A percentile compares a stretch with the other conserved stretches of the same genome.
These are phyloP conservation scores for Zasmidium citrigriseum DNA, from an alignment of 2,329 filamentous ascomycete species.

Conservation along the genomic window DNA sequence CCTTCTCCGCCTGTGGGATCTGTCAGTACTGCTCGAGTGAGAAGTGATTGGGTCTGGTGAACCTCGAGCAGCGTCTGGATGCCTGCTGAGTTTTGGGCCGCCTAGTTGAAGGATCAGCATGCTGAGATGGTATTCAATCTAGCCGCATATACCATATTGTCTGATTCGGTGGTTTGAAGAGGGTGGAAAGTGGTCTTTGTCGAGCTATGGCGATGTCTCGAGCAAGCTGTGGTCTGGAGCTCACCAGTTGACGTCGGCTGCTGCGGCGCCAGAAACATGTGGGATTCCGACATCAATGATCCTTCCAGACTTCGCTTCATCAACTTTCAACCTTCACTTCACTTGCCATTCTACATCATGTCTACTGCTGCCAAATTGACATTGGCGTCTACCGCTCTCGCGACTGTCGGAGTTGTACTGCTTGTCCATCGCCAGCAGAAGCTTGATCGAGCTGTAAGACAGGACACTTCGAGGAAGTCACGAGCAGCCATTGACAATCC, in stretches of 20 bases:
- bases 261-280: slow-evolving; percentile 5
- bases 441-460: slow-evolving; percentile 73
- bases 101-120: slow-evolving; percentile 55
- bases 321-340: slow-evolving; percentile 4
- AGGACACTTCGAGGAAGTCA: not conserved
- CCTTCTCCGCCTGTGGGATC: slow-evolving; percentile 78
- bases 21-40: slow-evolving; percentile 38
- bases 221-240: slow-evolving; percentile 3
- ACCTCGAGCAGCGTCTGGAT: slow-evolving; percentile 99
- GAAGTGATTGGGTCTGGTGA: slow-evolving; percentile 42
- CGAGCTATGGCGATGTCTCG: not conserved
- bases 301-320: not conserved
- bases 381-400: slow-evolving; percentile 72
- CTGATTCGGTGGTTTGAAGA: not conserved
- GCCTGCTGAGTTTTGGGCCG: slow-evolving; percentile 96
- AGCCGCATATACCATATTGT: slow-evolving; percentile 15
- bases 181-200: not conserved
- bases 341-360: slow-evolving; percentile 55
- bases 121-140: not conserved
- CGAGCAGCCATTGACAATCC: slow-evolving; percentile 11
- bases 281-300: slow-evolving; percentile 2
- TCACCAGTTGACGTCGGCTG: slow-evolving; percentile 10
- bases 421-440: slow-evolving; percentile 90
- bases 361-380: slow-evolving; percentile 89
- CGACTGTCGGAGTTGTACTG: slow-evolving; percentile 73